Conservation (phyloP, 345 rosid species). For the Eucalyptus urophylla region DNA sequence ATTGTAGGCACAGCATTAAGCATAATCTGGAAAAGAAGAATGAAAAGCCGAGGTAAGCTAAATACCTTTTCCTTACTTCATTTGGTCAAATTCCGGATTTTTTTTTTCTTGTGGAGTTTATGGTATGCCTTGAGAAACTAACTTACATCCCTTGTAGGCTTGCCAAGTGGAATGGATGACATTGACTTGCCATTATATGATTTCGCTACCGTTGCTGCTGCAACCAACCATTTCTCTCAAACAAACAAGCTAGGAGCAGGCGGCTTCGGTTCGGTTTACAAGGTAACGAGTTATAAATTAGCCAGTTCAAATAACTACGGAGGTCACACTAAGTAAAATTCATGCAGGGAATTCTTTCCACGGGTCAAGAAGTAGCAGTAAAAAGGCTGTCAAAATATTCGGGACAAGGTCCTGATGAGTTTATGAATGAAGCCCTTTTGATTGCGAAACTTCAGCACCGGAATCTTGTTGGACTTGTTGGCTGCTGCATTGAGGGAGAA, state of each 20-base stretch:
- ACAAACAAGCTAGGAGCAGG: not conserved
- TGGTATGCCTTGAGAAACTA: not conserved
- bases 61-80: not conserved
- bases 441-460: too few relatives aligned
- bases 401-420: not conserved
- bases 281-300: not conserved
- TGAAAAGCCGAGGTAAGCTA: too few relatives aligned
- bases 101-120: not conserved
- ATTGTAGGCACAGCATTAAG: too few relatives aligned
- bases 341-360: not conserved
- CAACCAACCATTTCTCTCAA: not conserved
- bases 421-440: not conserved
- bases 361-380: not conserved
- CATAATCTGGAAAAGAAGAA: too few relatives aligned
- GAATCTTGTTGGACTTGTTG: too few relatives aligned
- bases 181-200: not conserved
- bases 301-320: not conserved
- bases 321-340: not conserved
- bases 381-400: not conserved
- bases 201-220: not conserved
- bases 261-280: not conserved
- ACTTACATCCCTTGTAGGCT: not conserved
- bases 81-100: not conserved
- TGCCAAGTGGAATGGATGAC: not conserved
- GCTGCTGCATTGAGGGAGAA: too few relatives aligned